These are phyloP conservation scores for Pneumocystis sp. DNA, from an alignment of 1,139 yeast genomes.

Conservation along the genomic window DNA sequence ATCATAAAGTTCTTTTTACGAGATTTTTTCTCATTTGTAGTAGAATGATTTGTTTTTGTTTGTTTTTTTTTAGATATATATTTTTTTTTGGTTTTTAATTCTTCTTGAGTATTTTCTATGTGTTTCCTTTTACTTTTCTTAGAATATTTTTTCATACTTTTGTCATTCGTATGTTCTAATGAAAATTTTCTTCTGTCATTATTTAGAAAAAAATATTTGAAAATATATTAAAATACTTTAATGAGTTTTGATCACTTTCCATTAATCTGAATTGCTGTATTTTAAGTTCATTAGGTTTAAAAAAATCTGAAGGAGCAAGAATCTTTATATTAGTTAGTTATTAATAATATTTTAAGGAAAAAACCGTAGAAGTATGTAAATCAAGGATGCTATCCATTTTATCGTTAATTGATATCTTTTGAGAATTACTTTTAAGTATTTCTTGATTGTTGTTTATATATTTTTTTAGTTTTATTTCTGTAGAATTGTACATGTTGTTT, in stretches of 20 bases:
- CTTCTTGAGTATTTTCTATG: constrained; percentile 72
- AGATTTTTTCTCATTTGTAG: constrained; percentile 90
- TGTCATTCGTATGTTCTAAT: constrained; percentile 37
- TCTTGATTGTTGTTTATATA: neutral
- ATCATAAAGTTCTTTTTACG: constrained; percentile 97
- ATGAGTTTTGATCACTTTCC: neutral
- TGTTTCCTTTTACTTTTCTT: constrained; percentile 83
- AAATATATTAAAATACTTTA: neutral
- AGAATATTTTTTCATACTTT: constrained; percentile 63
- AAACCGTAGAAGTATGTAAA: neutral
- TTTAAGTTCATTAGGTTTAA: neutral
- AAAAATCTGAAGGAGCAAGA: neutral
- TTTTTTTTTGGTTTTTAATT: constrained; percentile 81
- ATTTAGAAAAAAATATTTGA: neutral
- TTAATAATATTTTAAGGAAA: neutral
- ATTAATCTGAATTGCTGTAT: neutral
- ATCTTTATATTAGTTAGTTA: neutral
- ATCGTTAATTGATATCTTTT: neutral
- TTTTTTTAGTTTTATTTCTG: neutral
- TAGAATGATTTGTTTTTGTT: constrained; percentile 52
- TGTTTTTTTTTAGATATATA: constrained; percentile 75
- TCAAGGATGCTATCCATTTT: neutral
- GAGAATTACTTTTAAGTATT: neutral
- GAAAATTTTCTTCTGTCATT: constrained; percentile 26
- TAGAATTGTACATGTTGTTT: constrained; percentile 21